phyloP scores from a whole-genome alignment of 441 rosid species.

The Corymbia citriodora region DNA sequence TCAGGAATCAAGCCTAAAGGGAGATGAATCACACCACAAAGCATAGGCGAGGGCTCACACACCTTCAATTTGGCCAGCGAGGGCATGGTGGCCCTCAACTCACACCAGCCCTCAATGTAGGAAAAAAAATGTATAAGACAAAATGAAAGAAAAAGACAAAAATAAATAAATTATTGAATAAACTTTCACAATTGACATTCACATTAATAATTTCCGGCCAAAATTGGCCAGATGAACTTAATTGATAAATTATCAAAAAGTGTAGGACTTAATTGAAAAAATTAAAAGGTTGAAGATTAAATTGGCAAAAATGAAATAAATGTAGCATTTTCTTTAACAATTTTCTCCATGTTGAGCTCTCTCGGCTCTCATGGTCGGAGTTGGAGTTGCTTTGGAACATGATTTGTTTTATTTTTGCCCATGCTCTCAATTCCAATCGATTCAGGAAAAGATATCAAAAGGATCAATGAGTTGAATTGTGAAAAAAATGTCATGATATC shows the following conservation, averaged over 20 bases:
- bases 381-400: not conserved
- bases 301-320: too few species aligned
- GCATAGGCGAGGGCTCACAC: not conserved
- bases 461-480: not conserved
- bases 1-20: not conserved
- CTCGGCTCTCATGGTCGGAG: not conserved
- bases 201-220: accelerated
- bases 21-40: not conserved
- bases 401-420: not conserved
- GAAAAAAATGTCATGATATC: too few species aligned
- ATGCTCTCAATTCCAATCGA: too few species aligned
- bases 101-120: too few species aligned
- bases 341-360: not conserved
- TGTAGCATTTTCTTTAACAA: too few species aligned
- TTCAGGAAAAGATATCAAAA: too few species aligned
- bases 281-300: too few species aligned
- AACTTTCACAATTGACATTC: accelerated
- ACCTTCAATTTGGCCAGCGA: not conserved
- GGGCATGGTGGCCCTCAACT: not conserved
- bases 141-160: too few species aligned
- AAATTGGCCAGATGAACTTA: too few species aligned
- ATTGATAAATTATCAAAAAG: too few species aligned
- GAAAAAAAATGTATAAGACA: accelerated
- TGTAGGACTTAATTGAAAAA: too few species aligned
- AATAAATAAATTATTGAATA: too few species aligned